Percentiles rank a stretch among this genome's conserved stretches.
Conservation (phyloP, 805 yeast genomes). For the Debaryomyces hansenii region DNA sequence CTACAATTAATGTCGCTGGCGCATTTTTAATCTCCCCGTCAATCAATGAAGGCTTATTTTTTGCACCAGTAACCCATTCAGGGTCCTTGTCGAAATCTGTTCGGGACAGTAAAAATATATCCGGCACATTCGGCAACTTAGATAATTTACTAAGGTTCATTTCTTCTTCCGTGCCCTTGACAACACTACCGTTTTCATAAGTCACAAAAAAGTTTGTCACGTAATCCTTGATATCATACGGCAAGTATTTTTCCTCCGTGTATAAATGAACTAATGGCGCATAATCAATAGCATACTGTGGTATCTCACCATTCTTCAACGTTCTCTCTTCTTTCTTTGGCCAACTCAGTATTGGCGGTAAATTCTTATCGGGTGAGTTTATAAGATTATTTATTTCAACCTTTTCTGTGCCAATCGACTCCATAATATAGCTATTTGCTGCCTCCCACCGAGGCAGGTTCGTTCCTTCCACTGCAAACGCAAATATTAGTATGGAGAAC, state of each 20-base stretch:
- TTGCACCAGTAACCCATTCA: constrained; percentile 78
- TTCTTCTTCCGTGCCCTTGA: constrained; percentile 30
- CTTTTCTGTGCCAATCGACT: constrained; percentile 17
- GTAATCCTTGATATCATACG: constrained; percentile 74
- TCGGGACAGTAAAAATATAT: constrained; percentile 61
- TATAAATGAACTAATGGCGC: constrained; percentile 84
- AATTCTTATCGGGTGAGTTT: constrained; percentile 22
- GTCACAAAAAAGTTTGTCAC: constrained; percentile 65
- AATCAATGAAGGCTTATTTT: constrained; percentile 65
- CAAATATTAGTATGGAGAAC: background rate
- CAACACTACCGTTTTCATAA: constrained; percentile 47
- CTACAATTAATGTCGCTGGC: constrained; percentile 78
- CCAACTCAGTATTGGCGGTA: constrained; percentile 38
- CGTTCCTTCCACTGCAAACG: constrained; percentile 3
- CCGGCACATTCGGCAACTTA: constrained; percentile 22
- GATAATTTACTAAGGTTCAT: constrained; percentile 36
- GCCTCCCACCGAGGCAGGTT: constrained; percentile 18
- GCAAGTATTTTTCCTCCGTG: constrained; percentile 83
- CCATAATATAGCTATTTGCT: constrained; percentile 20
- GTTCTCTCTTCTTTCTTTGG: constrained; percentile 37
- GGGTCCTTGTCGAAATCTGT: constrained; percentile 72
- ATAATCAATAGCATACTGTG: constrained; percentile 59
- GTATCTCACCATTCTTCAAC: constrained; percentile 55
- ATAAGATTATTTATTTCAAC: constrained; percentile 25
- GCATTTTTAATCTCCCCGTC: constrained; percentile 74